phyloP scores from a whole-genome alignment of 1,284 basidiomycete species.

The Ceratobasidium sp. region DNA sequence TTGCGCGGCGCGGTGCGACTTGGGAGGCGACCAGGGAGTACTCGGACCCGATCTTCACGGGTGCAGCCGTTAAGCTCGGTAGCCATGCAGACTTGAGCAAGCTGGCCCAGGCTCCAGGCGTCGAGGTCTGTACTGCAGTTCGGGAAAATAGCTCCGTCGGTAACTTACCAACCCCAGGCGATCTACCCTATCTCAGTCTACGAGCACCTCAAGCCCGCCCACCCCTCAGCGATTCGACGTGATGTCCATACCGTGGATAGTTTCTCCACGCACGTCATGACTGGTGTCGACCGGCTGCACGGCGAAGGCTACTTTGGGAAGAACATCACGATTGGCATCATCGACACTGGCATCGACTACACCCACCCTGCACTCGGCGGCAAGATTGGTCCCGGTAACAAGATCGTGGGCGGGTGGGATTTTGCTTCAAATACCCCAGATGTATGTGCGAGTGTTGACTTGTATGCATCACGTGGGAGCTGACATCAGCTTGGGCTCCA shows the following conservation, averaged over 20 bases:
- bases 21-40: constrained; percentile 27
- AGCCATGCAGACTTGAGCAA: constrained; percentile 23
- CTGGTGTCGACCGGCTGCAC: constrained; percentile 59
- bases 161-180: no score
- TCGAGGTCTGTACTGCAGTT: background rate
- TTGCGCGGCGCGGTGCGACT: background rate
- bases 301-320: constrained; percentile 60
- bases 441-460: no score
- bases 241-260: constrained; percentile 25
- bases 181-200: background rate
- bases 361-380: constrained; percentile 62
- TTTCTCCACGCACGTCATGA: constrained; percentile 48
- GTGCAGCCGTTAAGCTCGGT: constrained; percentile 32
- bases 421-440: constrained; percentile 57
- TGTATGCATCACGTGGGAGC: no score
- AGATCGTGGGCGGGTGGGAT: constrained; percentile 59
- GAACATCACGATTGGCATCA: constrained; percentile 62
- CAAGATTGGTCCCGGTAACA: constrained; percentile 61
- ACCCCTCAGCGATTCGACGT: no score
- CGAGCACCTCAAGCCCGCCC: no score
- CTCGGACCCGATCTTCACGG: constrained; percentile 1
- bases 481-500: background rate
- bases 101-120: constrained; percentile 20
- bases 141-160: background rate
- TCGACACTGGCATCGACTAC: constrained; percentile 63